phyloP scores from a whole-genome alignment of 2,329 filamentous ascomycete genomes.

The Neofusicoccum kwambonambiense region DNA sequence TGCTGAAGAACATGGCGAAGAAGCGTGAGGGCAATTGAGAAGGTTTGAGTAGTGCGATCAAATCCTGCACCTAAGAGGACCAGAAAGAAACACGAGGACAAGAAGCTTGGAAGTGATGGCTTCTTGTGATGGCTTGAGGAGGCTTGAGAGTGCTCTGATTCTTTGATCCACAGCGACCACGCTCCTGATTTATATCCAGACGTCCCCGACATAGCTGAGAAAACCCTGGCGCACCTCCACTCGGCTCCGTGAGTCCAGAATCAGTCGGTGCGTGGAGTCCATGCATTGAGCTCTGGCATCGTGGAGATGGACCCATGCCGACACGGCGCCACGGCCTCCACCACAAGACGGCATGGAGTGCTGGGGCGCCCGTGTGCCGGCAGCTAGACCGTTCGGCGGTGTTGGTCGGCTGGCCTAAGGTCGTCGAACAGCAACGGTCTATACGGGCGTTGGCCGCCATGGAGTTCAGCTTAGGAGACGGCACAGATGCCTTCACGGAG shows the following conservation, averaged over 20 bases:
- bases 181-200: not conserved
- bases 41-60: not conserved
- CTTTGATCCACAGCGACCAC: not conserved
- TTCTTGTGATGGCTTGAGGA: not conserved
- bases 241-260: not conserved
- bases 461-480: not conserved
- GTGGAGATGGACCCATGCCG: not conserved
- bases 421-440: not conserved
- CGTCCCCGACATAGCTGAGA: not conserved
- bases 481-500: not conserved
- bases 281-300: not conserved
- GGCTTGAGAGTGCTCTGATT: not conserved
- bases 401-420: not conserved
- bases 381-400: not conserved
- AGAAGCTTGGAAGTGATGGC: constrained; percentile 1
- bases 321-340: not conserved
- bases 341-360: not conserved
- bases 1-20: not conserved
- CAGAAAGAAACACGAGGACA: not conserved
- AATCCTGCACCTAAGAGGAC: not conserved
- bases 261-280: not conserved
- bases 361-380: not conserved
- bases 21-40: not conserved
- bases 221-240: not conserved
- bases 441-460: not conserved